Conservation (phyloP, 108 stramenopile species). For the Nannochloropsis granulata region DNA sequence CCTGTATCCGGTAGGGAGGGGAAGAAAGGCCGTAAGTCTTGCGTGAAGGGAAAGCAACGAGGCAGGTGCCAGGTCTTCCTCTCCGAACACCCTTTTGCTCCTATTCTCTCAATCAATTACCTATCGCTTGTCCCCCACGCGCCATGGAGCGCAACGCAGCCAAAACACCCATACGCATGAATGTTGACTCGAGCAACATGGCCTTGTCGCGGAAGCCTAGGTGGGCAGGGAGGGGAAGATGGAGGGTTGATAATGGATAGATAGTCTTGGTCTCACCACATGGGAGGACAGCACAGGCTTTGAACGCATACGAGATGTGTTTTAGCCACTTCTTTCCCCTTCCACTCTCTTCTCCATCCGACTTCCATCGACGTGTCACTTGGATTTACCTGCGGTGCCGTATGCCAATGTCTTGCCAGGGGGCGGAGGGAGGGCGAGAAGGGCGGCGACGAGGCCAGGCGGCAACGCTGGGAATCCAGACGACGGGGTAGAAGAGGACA, state of each 20-base stretch:
- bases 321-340: too few relatives aligned
- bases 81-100: not conserved
- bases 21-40: not conserved
- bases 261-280: not conserved
- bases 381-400: slow-evolving; percentile 32
- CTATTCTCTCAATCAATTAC: not conserved
- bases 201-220: slow-evolving; percentile 34
- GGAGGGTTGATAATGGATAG: not conserved
- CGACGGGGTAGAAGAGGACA: not conserved
- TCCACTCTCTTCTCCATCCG: not conserved
- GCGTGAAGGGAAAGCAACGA: not conserved
- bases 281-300: not conserved
- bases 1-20: slow-evolving; percentile 37
- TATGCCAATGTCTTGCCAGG: slow-evolving; percentile 21
- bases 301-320: not conserved
- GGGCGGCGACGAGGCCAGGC: not conserved
- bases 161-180: slow-evolving; percentile 38
- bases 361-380: not conserved
- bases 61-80: not conserved
- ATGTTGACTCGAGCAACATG: slow-evolving; percentile 26
- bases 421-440: not conserved
- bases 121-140: not conserved
- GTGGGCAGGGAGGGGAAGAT: not conserved
- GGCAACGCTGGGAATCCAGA: not conserved
- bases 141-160: slow-evolving; percentile 25